Evolutionary conservation across 2,329 filamentous ascomycete genomes (phyloP).

Genomic region (Nemania sp.): DNA sequence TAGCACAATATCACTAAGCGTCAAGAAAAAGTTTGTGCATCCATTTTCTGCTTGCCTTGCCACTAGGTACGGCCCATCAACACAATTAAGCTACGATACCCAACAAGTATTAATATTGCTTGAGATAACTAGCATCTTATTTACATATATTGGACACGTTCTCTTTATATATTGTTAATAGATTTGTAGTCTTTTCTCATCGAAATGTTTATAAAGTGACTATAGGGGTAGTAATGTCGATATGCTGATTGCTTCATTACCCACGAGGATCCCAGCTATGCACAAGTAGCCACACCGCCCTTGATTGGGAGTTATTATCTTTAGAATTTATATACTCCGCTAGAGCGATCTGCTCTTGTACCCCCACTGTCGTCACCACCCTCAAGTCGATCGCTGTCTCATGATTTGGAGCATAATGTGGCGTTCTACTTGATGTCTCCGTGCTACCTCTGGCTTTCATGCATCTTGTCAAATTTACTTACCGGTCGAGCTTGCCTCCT

Average conservation of each 20-base stretch:
- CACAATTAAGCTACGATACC: too few species aligned
- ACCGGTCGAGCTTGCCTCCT: not conserved
- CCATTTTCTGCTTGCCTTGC: too few species aligned
- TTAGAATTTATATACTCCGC: not conserved
- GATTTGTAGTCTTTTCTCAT: too few species aligned
- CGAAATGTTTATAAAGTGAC: too few species aligned
- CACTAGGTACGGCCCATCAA: too few species aligned
- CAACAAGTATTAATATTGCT: too few species aligned
- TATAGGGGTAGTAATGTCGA: too few species aligned
- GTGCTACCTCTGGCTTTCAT: not conserved
- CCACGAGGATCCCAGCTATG: not conserved
- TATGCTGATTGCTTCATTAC: not conserved
- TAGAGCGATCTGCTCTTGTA: not conserved
- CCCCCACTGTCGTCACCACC: conserved; percentile 3
- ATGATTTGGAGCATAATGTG: not conserved
- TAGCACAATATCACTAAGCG: not conserved
- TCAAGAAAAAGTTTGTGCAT: too few species aligned
- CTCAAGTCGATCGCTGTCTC: not conserved
- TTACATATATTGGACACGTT: too few species aligned
- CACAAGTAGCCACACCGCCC: not conserved
- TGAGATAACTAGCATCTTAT: too few species aligned
- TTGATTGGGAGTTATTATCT: not conserved
- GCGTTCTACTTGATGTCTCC: not conserved
- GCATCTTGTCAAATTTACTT: not conserved
- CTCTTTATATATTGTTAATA: too few species aligned